A percentile compares a stretch with the other conserved stretches of the same genome.
phyloP scores from a whole-genome alignment of 2,329 filamentous ascomycete species.

The Exophiala sp. region DNA sequence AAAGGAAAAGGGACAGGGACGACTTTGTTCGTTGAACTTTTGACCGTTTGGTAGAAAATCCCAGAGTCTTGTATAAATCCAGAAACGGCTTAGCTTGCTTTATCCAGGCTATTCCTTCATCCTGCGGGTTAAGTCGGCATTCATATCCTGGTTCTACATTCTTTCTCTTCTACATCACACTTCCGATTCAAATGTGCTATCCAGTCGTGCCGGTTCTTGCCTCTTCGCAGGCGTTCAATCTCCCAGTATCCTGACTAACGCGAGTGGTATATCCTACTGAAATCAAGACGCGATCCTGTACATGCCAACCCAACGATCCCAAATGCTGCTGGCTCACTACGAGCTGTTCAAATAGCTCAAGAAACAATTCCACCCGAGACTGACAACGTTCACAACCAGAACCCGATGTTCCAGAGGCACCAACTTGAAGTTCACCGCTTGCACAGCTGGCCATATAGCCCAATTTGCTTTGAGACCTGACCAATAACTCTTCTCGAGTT shows the following conservation, averaged over 20 bases:
- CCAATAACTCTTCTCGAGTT: constrained; percentile 67
- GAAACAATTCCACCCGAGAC: constrained; percentile 61
- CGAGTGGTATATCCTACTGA: neutral
- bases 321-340: constrained; percentile 4
- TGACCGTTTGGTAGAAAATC: neutral
- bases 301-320: neutral
- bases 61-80: neutral
- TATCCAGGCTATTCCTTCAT: neutral
- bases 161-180: neutral
- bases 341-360: constrained; percentile 55
- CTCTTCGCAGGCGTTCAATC: too few species aligned
- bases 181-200: neutral
- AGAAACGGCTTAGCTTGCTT: constrained; percentile 2
- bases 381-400: constrained; percentile 80
- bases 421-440: constrained; percentile 82
- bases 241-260: neutral
- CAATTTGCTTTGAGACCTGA: constrained; percentile 77
- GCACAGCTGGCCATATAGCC: constrained; percentile 81
- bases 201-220: too few species aligned
- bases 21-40: neutral
- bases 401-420: constrained; percentile 80
- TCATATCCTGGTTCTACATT: neutral
- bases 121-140: neutral
- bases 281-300: neutral
- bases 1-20: too few species aligned